These are phyloP conservation scores for Hypoxylon fuscum DNA, from an alignment of 495 filamentous ascomycete species.

Conservation along the genomic window DNA sequence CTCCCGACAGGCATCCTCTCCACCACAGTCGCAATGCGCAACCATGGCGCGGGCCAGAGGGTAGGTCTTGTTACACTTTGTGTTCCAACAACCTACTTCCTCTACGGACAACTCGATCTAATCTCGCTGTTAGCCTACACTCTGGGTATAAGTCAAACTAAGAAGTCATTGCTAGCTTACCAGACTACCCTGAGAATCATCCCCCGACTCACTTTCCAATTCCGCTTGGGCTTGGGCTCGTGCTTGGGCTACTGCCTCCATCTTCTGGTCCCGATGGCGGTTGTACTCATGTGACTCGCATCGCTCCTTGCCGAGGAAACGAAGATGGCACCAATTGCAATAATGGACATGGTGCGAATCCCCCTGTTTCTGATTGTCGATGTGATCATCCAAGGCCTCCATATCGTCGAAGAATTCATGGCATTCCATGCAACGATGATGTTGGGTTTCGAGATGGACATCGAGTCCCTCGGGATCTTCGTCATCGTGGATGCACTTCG, in stretches of 20 bases:
- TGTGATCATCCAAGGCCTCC: not conserved
- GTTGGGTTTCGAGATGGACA: not conserved
- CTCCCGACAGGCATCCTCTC: too few relatives aligned
- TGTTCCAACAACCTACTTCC: too few relatives aligned
- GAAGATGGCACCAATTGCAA: too few relatives aligned
- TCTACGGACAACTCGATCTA: not conserved
- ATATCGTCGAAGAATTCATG: not conserved
- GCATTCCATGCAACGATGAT: not conserved
- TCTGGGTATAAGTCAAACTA: not conserved
- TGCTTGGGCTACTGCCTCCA: too few relatives aligned
- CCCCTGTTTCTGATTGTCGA: not conserved
- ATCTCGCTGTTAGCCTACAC: not conserved
- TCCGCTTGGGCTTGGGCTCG: not conserved
- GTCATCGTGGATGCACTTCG: conserved; percentile 3
- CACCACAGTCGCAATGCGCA: conserved; percentile 18
- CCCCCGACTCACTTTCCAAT: too few relatives aligned
- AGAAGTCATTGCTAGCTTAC: not conserved
- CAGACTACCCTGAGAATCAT: too few relatives aligned
- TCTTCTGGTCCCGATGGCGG: too few relatives aligned
- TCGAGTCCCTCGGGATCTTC: not conserved
- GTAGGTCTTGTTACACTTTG: too few relatives aligned
- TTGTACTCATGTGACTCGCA: too few relatives aligned
- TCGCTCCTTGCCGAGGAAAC: too few relatives aligned
- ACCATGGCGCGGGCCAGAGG: not conserved
- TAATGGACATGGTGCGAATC: not conserved